Conservation (phyloP, 495 filamentous ascomycete species). For the Chaetomium fimeti region DNA sequence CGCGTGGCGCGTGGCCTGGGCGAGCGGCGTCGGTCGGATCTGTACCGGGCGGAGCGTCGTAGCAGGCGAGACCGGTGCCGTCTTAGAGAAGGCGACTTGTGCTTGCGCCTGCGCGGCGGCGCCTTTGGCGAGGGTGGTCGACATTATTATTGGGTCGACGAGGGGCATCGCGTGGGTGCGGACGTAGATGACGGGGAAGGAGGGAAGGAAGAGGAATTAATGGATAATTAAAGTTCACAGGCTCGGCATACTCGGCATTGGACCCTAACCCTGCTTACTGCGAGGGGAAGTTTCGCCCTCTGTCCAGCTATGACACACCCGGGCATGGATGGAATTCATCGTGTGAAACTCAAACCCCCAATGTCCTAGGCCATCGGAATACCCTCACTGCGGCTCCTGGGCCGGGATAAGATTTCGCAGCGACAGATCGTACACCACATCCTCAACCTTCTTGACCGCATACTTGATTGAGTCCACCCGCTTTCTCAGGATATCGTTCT, state of each 20-base stretch:
- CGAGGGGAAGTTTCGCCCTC: too few relatives aligned
- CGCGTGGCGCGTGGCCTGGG: slow-evolving; percentile 35
- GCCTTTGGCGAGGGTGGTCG: slow-evolving; percentile 25
- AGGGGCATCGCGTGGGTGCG: slow-evolving; percentile 32
- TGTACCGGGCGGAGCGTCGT: slow-evolving; percentile 36
- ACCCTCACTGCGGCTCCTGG: slow-evolving; percentile 27
- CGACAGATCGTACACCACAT: slow-evolving; percentile 93
- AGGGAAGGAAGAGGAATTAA: slow-evolving; percentile 7
- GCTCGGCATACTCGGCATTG: slow-evolving; percentile 9
- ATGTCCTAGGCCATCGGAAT: background rate
- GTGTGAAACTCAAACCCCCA: background rate
- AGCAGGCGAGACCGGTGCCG: background rate
- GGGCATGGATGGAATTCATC: background rate
- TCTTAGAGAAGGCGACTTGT: slow-evolving; percentile 5
- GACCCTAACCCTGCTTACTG: slow-evolving; percentile 30
- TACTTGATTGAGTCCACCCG: slow-evolving; percentile 95
- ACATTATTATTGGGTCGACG: slow-evolving; percentile 37
- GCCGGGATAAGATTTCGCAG: slow-evolving; percentile 76
- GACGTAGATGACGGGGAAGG: slow-evolving; percentile 1
- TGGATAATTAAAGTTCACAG: slow-evolving; percentile 9
- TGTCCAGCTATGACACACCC: too few relatives aligned
- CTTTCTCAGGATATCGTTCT: slow-evolving; percentile 88
- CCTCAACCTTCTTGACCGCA: slow-evolving; percentile 95
- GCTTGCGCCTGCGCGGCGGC: slow-evolving; percentile 16
- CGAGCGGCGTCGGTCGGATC: slow-evolving; percentile 32